These are phyloP conservation scores for Gymnopilus junonius DNA, from an alignment of 768 basidiomycete species.

Conservation along the genomic window DNA sequence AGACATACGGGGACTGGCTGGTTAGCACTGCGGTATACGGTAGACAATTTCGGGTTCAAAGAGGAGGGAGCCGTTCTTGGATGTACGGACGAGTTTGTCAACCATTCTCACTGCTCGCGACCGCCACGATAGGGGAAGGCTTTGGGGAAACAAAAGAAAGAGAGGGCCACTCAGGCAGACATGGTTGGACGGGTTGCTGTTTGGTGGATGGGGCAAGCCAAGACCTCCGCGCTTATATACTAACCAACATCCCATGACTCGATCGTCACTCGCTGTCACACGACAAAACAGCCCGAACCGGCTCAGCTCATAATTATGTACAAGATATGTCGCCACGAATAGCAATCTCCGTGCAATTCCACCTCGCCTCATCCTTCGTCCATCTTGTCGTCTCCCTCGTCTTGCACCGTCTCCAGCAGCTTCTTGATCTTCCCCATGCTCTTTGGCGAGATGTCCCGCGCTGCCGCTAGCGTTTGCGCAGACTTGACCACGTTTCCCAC, in stretches of 20 bases:
- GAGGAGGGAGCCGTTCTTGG: slow-evolving; percentile 85
- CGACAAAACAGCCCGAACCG: slow-evolving; percentile 11
- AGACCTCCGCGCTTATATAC: slow-evolving; percentile 29
- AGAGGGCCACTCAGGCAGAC: slow-evolving; percentile 41
- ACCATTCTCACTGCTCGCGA: slow-evolving; percentile 63
- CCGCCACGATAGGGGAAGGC: slow-evolving; percentile 42
- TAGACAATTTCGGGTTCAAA: slow-evolving; percentile 89
- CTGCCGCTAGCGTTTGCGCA: slow-evolving; percentile 84
- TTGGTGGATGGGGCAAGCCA: slow-evolving; percentile 21
- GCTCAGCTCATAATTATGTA: slow-evolving; percentile 22
- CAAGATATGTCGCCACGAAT: slow-evolving; percentile 39
- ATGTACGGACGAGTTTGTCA: slow-evolving; percentile 80
- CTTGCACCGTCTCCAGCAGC: slow-evolving; percentile 71
- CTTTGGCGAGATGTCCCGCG: slow-evolving; percentile 94
- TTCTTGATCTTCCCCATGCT: slow-evolving; percentile 83
- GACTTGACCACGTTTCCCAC: slow-evolving; percentile 80
- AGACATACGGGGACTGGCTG: slow-evolving; percentile 28
- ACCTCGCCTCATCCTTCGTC: slow-evolving; percentile 65
- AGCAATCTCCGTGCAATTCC: slow-evolving; percentile 26
- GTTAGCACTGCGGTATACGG: slow-evolving; percentile 70
- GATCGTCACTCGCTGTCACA: slow-evolving; percentile 16
- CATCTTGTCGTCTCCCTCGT: slow-evolving; percentile 71
- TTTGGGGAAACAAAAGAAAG: slow-evolving; percentile 24
- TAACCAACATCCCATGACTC: slow-evolving; percentile 21
- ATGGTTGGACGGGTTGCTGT: slow-evolving; percentile 37